phyloP scores from a whole-genome alignment of 345 rosid genomes.

The Brassica carinata region DNA sequence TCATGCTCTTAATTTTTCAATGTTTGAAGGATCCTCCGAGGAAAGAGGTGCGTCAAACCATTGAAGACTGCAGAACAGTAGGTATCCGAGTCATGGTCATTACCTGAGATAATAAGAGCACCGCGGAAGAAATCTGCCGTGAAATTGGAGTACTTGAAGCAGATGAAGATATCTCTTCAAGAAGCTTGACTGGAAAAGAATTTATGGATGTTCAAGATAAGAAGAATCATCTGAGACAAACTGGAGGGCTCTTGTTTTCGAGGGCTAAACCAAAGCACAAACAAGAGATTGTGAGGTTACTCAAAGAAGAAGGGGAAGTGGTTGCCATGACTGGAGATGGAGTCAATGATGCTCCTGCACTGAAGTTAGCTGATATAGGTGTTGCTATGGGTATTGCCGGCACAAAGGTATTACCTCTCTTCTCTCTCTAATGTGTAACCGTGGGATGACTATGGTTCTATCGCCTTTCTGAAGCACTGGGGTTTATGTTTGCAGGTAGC shows the following conservation, averaged over 20 bases:
- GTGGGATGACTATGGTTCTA: not conserved
- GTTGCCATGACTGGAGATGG: slow-evolving; percentile 99
- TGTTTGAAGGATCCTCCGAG: slow-evolving; percentile 89
- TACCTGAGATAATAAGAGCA: slow-evolving; percentile 90
- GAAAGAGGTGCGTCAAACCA: slow-evolving; percentile 88
- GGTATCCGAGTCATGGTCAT: slow-evolving; percentile 97
- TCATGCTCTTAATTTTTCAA: slow-evolving; percentile 9
- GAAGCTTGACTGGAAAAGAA: slow-evolving; percentile 83
- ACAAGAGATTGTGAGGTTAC: slow-evolving; percentile 96
- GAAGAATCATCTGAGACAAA: slow-evolving; percentile 63
- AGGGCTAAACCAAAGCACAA: slow-evolving; percentile 98
- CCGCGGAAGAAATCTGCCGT: slow-evolving; percentile 87
- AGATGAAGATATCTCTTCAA: slow-evolving; percentile 55
- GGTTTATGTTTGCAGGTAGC: slow-evolving; percentile 63
- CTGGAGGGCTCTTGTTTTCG: slow-evolving; percentile 82
- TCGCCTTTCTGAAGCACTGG: slow-evolving; percentile 7
- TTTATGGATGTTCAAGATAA: slow-evolving; percentile 44
- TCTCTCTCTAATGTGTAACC: not conserved
- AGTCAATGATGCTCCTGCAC: slow-evolving; percentile 96
- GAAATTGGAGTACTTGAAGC: slow-evolving; percentile 88
- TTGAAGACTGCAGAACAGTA: slow-evolving; percentile 93
- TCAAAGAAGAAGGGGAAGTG: slow-evolving; percentile 96
- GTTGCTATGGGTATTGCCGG: slow-evolving; percentile 97
- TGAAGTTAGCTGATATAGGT: slow-evolving; percentile 98
- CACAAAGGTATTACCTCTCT: slow-evolving; percentile 67